phyloP scores from a whole-genome alignment of 1,139 yeast genomes.

The Magnusiomyces sp. region DNA sequence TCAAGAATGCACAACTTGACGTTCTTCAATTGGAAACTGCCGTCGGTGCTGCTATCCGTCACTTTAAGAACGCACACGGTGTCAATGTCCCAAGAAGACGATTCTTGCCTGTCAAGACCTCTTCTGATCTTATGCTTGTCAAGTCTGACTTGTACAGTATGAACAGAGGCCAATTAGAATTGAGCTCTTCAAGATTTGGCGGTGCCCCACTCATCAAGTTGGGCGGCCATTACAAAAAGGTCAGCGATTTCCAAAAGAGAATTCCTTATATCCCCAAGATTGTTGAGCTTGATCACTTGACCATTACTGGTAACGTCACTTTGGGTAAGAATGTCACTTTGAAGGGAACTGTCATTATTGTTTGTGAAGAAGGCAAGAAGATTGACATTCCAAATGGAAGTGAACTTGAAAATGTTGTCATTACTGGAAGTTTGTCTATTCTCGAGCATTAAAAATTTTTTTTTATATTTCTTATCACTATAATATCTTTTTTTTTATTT shows the following conservation, averaged over 20 bases:
- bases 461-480: neutral
- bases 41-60: slow-evolving; percentile 97
- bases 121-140: slow-evolving; percentile 87
- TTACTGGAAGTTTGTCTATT: slow-evolving; percentile 92
- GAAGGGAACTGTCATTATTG: slow-evolving; percentile 96
- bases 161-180: slow-evolving; percentile 82
- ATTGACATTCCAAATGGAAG: slow-evolving; percentile 97
- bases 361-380: slow-evolving; percentile 93
- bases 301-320: slow-evolving; percentile 92
- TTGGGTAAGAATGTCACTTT: slow-evolving; percentile 85
- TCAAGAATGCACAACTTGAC: slow-evolving; percentile 69
- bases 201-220: slow-evolving; percentile 94
- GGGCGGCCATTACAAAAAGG: slow-evolving; percentile 95
- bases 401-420: slow-evolving; percentile 88
- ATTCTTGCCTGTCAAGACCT: slow-evolving; percentile 95
- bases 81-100: slow-evolving; percentile 97
- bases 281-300: slow-evolving; percentile 90
- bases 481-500: neutral
- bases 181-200: slow-evolving; percentile 73
- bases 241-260: slow-evolving; percentile 79
- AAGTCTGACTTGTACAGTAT: slow-evolving; percentile 91
- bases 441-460: slow-evolving; percentile 60
- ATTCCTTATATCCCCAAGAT: slow-evolving; percentile 95
- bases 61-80: slow-evolving; percentile 92
- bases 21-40: slow-evolving; percentile 97